Evolutionary conservation across 1,284 basidiomycete species (phyloP).

Genomic region (Naganishia sp.): DNA sequence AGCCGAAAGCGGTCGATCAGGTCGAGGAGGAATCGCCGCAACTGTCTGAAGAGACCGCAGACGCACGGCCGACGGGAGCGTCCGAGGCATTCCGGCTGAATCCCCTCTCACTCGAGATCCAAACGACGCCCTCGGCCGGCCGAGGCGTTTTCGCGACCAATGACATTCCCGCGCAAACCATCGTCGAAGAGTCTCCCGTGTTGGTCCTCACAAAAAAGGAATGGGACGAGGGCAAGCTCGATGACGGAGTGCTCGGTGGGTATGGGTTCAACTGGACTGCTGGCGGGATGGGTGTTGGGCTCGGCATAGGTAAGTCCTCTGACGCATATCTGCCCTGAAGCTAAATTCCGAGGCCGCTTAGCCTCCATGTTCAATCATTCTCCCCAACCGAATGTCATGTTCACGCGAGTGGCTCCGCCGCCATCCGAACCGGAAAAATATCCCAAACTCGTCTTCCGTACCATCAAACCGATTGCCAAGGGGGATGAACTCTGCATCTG

Average conservation of each 20-base stretch:
- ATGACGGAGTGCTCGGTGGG: conserved; percentile 72
- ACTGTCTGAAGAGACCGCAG: neutral
- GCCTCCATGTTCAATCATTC: conserved; percentile 56
- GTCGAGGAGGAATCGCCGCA: neutral
- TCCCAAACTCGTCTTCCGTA: conserved; percentile 43
- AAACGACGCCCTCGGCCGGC: conserved; percentile 42
- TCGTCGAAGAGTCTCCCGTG: conserved; percentile 84
- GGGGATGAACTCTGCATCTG: conserved; percentile 52
- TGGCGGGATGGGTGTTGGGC: conserved; percentile 78
- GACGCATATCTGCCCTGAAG: neutral
- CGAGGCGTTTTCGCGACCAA: conserved; percentile 57
- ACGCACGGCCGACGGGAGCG: neutral
- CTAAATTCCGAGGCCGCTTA: conserved; percentile 28
- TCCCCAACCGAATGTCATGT: conserved; percentile 52
- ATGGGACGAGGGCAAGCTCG: conserved; percentile 64
- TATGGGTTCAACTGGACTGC: conserved; percentile 82
- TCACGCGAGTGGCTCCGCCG: conserved; percentile 31
- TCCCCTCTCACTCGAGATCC: conserved; percentile 46
- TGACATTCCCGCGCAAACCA: conserved; percentile 61
- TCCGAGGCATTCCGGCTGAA: conserved; percentile 39
- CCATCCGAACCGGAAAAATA: conserved; percentile 37
- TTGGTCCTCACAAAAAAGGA: conserved; percentile 72
- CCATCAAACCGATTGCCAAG: conserved; percentile 39
- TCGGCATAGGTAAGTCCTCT: conserved; percentile 71
- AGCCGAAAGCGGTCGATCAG: neutral